Evolutionary conservation across 371 early-diverging fungal genomes (phyloP).

Genomic region (Mucor sp.): DNA sequence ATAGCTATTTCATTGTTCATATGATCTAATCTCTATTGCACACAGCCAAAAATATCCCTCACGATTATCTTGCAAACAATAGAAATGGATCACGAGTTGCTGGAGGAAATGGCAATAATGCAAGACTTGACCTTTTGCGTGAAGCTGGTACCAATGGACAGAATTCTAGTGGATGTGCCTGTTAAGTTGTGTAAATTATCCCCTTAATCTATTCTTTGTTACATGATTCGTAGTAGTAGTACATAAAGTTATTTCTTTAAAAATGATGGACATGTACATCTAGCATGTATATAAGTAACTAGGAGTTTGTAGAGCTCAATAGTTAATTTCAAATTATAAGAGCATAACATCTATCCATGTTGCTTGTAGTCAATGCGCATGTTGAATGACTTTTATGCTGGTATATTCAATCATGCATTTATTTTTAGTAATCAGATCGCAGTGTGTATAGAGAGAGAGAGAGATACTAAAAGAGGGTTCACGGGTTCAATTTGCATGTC

Average conservation of each 20-base stretch:
- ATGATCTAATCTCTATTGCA: not conserved
- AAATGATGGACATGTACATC: not conserved
- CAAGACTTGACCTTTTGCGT: constrained; percentile 33
- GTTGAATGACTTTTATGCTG: not conserved
- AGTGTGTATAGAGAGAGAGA: not conserved
- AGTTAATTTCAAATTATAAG: not conserved
- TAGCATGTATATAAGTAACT: not conserved
- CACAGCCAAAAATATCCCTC: constrained; percentile 39
- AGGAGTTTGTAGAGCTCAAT: not conserved
- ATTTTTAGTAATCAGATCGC: constrained; percentile 7
- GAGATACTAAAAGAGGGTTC: not conserved
- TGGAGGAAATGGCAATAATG: constrained; percentile 15
- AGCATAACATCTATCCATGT: not conserved
- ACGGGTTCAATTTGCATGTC: constrained; percentile 4
- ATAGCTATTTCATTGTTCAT: not conserved
- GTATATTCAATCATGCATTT: constrained; percentile 7
- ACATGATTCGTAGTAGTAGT: not conserved
- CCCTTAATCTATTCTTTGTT: not conserved
- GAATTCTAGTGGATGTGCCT: constrained; percentile 33
- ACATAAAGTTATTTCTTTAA: constrained; percentile 5
- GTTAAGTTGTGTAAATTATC: constrained; percentile 18
- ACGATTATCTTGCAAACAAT: constrained; percentile 29
- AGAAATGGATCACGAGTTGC: constrained; percentile 18
- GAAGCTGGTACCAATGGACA: constrained; percentile 25
- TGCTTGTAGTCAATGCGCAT: not conserved